These are phyloP conservation scores for Helminthosporium solani DNA, from an alignment of 2,329 filamentous ascomycete species.

Conservation along the genomic window DNA sequence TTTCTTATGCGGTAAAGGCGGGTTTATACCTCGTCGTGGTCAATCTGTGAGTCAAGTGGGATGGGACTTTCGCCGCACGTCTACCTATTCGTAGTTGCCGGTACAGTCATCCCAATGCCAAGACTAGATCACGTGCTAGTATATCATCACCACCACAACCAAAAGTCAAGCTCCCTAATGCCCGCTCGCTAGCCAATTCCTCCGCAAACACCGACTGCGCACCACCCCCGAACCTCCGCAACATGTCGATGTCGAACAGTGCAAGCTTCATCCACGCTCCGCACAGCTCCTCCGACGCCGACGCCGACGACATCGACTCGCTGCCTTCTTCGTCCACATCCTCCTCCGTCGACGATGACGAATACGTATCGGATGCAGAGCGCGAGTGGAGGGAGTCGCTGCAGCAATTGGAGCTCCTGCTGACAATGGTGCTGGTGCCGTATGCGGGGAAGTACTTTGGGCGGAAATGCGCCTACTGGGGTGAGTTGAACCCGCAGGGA, in stretches of 20 bases:
- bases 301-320: slow-evolving; percentile 51
- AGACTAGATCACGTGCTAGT: slow-evolving; percentile 11
- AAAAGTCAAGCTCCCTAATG: slow-evolving; percentile 10
- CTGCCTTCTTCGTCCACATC: slow-evolving; percentile 54
- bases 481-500: slow-evolving; percentile 56
- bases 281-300: slow-evolving; percentile 30
- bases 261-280: slow-evolving; percentile 40
- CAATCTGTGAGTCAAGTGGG: slow-evolving; percentile 10
- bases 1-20: slow-evolving; percentile 2
- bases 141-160: slow-evolving; percentile 2
- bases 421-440: slow-evolving; percentile 93
- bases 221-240: slow-evolving; percentile 2
- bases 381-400: slow-evolving; percentile 92
- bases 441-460: slow-evolving; percentile 95
- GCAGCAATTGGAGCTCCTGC: slow-evolving; percentile 86
- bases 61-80: slow-evolving; percentile 19
- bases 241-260: slow-evolving; percentile 42
- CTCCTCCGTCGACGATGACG: slow-evolving; percentile 57
- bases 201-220: slow-evolving; percentile 2
- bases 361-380: slow-evolving; percentile 77
- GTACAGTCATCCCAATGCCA: slow-evolving; percentile 13
- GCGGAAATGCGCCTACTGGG: slow-evolving; percentile 93
- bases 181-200: slow-evolving; percentile 17
- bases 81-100: no score
- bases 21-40: not conserved